Conservation (phyloP, 306 rosid genomes). For the Fragaria ananassa region DNA sequence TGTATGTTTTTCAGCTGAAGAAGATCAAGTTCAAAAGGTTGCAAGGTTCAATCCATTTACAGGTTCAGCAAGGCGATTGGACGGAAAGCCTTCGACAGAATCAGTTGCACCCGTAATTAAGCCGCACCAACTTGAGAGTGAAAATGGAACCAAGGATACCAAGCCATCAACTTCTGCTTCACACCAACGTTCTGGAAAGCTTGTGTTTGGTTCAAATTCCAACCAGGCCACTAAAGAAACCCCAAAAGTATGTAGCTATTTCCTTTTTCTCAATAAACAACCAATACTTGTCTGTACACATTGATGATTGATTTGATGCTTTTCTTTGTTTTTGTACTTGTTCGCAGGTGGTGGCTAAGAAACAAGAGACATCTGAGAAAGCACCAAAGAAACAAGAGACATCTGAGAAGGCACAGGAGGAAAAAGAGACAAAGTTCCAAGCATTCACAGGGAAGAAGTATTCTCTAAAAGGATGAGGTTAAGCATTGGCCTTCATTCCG, state of each 20-base stretch:
- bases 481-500: neutral
- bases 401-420: constrained; percentile 27
- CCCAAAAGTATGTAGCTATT: constrained; percentile 29
- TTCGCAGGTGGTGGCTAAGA: constrained; percentile 26
- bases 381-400: constrained; percentile 20
- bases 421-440: constrained; percentile 41
- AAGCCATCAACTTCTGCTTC: constrained; percentile 28
- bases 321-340: constrained; percentile 15
- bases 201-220: constrained; percentile 46
- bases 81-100: constrained; percentile 41
- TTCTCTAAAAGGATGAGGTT: constrained; percentile 34
- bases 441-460: constrained; percentile 59
- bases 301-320: neutral
- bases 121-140: constrained; percentile 23
- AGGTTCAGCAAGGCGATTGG: constrained; percentile 49
- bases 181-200: constrained; percentile 40
- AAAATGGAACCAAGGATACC: constrained; percentile 26
- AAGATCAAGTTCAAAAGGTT: constrained; percentile 33
- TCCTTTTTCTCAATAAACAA: neutral
- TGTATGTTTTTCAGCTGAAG: constrained; percentile 33
- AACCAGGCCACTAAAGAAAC: constrained; percentile 21
- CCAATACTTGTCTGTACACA: neutral
- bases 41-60: constrained; percentile 38
- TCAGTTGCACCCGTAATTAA: constrained; percentile 24
- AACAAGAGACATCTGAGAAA: constrained; percentile 27